phyloP scores from a whole-genome alignment of 1,139 yeast genomes.

The Pichia sp. region DNA sequence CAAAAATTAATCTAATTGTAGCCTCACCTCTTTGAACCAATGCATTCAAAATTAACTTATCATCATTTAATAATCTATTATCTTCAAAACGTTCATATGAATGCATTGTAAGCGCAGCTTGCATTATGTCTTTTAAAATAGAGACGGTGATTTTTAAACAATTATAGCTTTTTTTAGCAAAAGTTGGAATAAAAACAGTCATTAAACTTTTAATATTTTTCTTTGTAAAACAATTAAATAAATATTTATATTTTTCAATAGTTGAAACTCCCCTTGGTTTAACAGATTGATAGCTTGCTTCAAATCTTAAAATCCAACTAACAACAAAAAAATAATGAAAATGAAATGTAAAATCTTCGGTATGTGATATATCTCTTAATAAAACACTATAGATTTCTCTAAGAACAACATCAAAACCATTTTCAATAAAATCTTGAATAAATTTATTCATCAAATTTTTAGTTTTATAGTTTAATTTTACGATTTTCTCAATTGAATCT shows the following conservation, averaged over 20 bases:
- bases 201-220: conserved; percentile 57
- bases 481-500: not conserved
- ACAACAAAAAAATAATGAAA: conserved; percentile 53
- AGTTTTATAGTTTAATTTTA: conserved; percentile 2
- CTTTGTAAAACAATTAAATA: conserved; percentile 64
- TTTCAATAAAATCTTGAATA: conserved; percentile 57
- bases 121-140: conserved; percentile 60
- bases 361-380: conserved; percentile 15
- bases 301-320: conserved; percentile 63
- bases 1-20: conserved; percentile 41
- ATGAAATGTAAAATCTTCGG: conserved; percentile 25
- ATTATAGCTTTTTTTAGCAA: conserved; percentile 33
- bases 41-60: conserved; percentile 44
- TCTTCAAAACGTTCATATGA: conserved; percentile 45
- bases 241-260: conserved; percentile 47
- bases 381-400: conserved; percentile 28
- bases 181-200: conserved; percentile 46
- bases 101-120: conserved; percentile 39
- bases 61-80: conserved; percentile 57
- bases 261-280: conserved; percentile 10
- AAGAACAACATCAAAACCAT: conserved; percentile 68
- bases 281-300: conserved; percentile 30
- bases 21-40: conserved; percentile 38
- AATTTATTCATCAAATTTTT: conserved; percentile 36
- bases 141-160: conserved; percentile 63